phyloP scores from a whole-genome alignment of 257 asterid species.

The Petrea volubilis region DNA sequence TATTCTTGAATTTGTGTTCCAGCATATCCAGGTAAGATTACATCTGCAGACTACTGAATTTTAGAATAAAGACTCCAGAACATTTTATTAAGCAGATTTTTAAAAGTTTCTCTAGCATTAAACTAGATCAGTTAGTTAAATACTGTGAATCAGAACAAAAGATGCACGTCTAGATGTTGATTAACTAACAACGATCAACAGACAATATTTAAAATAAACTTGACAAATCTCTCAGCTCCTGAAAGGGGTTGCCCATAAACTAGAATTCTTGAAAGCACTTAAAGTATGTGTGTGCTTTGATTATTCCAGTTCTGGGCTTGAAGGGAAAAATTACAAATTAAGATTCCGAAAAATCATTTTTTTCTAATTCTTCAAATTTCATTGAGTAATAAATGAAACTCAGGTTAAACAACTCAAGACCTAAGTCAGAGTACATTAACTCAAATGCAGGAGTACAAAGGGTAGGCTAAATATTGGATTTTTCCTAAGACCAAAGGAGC shows the following conservation, averaged over 20 bases:
- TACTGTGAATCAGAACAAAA: neutral
- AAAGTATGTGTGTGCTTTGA: neutral
- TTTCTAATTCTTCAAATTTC: neutral
- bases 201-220: neutral
- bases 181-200: neutral
- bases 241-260: neutral
- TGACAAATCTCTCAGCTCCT: neutral
- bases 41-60: neutral
- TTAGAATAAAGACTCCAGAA: neutral
- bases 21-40: slow-evolving; percentile 1
- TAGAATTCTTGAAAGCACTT: neutral
- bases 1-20: neutral
- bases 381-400: neutral
- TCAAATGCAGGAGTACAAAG: neutral
- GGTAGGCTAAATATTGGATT: neutral
- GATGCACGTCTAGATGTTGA: neutral
- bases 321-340: neutral
- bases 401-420: neutral
- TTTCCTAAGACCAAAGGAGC: neutral
- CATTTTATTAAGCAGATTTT: neutral
- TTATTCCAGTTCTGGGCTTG: neutral
- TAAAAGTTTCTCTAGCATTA: neutral
- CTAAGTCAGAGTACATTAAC: neutral
- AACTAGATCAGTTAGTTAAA: neutral
- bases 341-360: neutral